Base-by-base conservation (phyloP, 179 eudicot genomes). In the Beta lomatogona region DNA sequence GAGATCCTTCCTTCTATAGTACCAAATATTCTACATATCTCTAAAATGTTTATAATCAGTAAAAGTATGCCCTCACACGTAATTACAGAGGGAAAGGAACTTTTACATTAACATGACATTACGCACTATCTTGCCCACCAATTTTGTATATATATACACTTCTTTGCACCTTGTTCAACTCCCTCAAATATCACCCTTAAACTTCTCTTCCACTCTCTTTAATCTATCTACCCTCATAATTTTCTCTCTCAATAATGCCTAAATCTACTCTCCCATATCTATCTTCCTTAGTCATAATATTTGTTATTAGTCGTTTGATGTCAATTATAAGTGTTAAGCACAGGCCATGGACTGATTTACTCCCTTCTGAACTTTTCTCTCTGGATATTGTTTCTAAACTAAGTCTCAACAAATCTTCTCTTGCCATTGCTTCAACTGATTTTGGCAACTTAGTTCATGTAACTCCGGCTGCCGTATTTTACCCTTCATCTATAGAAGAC, bases 401-500 rank as follows among this genome's bases (percentile, higher is more conserved):
- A 55, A 45, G 65, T 52, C 16, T 81, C 15, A 85, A 84, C 44
- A 61, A 64, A 11, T 28, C 80, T 0, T 52, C 89, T 4, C 22
- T 84, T 50, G 45, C 71, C 45, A 46, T 78, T 44, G 87, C 87
- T 12, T 82, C 87, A 15, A 73, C 5, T 12, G 89, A 87, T 71
- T 87, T 87, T 60, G 89, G 89, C 21, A 28, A 68, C 8, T 8
- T 82, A 48, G 50, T 77, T n/a, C 83, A 28, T 12, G 8, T 15
- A 0, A 22, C 58, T 4, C 89, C 89, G 12, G 80, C 80, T 7
- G 87, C 83, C 3, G 85, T 87, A 6, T 80, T 84, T 9, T 25
- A 46, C 77, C 89, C 89, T 66, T 45, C 82, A 0, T 75, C 87
- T 4, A 14, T 61, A 14, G 55, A 84, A 11, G 89, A 87, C 78